Evolutionary conservation across 2,329 filamentous ascomycete genomes (phyloP).

Genomic region (Sporothrix sp.): DNA sequence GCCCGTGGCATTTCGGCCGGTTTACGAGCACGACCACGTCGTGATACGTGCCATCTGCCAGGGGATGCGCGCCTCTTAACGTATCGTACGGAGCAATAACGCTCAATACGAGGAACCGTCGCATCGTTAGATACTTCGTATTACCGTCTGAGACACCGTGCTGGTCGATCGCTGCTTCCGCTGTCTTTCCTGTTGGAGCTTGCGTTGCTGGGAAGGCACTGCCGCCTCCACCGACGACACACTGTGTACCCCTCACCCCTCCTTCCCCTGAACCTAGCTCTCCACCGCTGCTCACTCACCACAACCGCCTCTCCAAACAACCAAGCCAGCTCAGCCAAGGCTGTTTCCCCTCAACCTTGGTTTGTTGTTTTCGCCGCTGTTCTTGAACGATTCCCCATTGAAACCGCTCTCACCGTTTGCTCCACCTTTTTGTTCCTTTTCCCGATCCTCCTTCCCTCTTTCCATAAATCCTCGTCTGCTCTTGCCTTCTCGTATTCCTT

Average conservation of each 20-base stretch:
- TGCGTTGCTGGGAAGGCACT: neutral
- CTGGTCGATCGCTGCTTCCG: conserved; percentile 1
- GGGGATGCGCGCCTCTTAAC: too few relatives aligned
- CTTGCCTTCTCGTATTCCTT: neutral
- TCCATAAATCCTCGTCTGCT: conserved; percentile 2
- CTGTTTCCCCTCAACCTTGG: conserved; percentile 4
- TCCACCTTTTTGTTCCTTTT: neutral
- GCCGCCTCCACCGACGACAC: conserved; percentile 3
- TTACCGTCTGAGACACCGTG: too few relatives aligned
- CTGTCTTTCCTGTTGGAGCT: neutral
- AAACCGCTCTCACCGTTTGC: too few relatives aligned
- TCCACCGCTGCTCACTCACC: conserved; percentile 8
- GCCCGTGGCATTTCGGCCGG: too few relatives aligned
- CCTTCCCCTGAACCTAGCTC: conserved; percentile 9
- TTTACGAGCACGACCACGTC: too few relatives aligned
- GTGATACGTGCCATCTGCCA: too few relatives aligned
- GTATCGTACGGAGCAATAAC: too few relatives aligned
- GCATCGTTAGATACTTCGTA: too few relatives aligned
- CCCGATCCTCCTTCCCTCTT: conserved; percentile 3
- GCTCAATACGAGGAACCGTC: too few relatives aligned
- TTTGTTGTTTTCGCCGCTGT: conserved; percentile 6
- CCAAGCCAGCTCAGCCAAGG: conserved; percentile 7
- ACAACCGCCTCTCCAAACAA: neutral
- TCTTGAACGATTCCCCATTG: conserved; percentile 10
- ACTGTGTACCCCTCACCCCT: conserved; percentile 5